Evolutionary conservation across 1,139 yeast species (phyloP).

Genomic region (Pichia sp.): DNA sequence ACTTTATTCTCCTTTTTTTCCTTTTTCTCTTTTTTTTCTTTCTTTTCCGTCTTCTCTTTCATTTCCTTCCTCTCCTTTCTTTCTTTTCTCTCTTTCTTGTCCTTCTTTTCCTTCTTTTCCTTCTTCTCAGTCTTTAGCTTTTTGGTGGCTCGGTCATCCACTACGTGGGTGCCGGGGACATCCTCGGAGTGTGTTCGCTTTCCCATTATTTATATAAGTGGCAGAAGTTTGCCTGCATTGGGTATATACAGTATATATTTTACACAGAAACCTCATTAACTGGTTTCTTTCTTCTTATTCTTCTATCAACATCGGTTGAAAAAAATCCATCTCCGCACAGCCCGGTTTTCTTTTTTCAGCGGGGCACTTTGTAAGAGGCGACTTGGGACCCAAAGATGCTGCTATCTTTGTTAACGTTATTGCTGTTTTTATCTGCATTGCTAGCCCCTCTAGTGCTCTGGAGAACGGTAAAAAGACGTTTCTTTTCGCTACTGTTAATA

Average conservation of each 20-base stretch:
- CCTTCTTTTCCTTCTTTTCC: background rate
- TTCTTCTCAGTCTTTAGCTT: background rate
- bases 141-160: background rate
- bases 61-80: slow-evolving; percentile 10
- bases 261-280: background rate
- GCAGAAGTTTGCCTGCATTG: background rate
- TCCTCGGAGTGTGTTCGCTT: background rate
- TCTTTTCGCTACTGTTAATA: background rate
- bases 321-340: slow-evolving; percentile 7
- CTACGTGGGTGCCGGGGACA: slow-evolving; percentile 14
- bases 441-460: background rate
- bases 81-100: slow-evolving; percentile 7
- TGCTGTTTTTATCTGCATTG: slow-evolving; percentile 4
- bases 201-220: background rate
- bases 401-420: slow-evolving; percentile 25
- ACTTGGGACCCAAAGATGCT: slow-evolving; percentile 32
- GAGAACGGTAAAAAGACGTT: background rate
- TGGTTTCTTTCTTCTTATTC: background rate
- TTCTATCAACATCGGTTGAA: background rate
- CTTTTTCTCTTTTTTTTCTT: slow-evolving; percentile 4
- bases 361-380: slow-evolving; percentile 20
- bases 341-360: background rate
- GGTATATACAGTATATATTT: background rate
- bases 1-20: slow-evolving; percentile 7
- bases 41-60: slow-evolving; percentile 8